phyloP scores from a whole-genome alignment of 805 yeast species.

The Tetrapisispora fleetii region DNA sequence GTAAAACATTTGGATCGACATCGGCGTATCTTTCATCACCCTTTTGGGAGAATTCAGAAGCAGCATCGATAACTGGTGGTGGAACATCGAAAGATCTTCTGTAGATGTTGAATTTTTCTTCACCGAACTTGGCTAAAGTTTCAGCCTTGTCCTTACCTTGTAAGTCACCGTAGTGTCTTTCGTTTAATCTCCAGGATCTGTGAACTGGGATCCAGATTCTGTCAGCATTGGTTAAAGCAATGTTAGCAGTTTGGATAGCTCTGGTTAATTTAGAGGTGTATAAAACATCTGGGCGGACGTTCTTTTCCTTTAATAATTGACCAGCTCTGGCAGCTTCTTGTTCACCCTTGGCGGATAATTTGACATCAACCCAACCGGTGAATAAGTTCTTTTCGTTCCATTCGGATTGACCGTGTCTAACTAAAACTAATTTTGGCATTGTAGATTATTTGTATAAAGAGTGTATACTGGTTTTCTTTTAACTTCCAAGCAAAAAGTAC shows the following conservation, averaged over 20 bases:
- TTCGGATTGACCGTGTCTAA: conserved; percentile 99
- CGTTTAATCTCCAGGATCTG: conserved; percentile 97
- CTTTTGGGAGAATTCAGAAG: conserved; percentile 72
- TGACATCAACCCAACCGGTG: conserved; percentile 98
- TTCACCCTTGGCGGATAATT: conserved; percentile 72
- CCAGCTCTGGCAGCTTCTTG: conserved; percentile 93
- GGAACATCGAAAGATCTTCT: conserved; percentile 97
- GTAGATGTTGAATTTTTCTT: conserved; percentile 90
- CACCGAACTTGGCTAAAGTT: conserved; percentile 78
- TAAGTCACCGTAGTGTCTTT: conserved; percentile 97
- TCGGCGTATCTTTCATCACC: conserved; percentile 78
- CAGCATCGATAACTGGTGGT: conserved; percentile 79
- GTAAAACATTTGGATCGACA: conserved; percentile 77
- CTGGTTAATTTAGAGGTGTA: conserved; percentile 87
- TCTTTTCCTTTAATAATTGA: conserved; percentile 78
- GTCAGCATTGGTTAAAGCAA: conserved; percentile 83
- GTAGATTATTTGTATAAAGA: conserved; percentile 1
- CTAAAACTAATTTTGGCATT: conserved; percentile 69
- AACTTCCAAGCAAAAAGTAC: background rate
- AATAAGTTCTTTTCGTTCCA: conserved; percentile 97
- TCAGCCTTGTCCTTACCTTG: conserved; percentile 98
- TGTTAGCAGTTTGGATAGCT: conserved; percentile 95
- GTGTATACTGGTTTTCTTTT: conserved; percentile 4
- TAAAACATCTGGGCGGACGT: conserved; percentile 74
- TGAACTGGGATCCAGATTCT: conserved; percentile 83